Evolutionary conservation across 1,284 basidiomycete genomes (phyloP).

Genomic region (Pascua sp.): DNA sequence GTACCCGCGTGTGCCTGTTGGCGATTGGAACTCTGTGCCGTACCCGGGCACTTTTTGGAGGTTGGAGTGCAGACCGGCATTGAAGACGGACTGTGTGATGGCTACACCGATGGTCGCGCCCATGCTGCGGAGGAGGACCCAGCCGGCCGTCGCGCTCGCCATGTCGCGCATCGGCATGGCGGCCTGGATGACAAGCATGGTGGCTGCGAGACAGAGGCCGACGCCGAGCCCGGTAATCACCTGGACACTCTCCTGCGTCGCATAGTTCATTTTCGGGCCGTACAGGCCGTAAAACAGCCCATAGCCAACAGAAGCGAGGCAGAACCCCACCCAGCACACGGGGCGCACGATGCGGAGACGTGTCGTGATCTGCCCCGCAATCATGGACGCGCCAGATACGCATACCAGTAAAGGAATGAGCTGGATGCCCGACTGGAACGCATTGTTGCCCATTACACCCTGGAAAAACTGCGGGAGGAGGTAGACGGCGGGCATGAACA

Average conservation of each 20-base stretch:
- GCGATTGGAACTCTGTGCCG: conserved; percentile 32
- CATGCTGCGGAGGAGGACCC: conserved; percentile 30
- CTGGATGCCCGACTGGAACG: conserved; percentile 22
- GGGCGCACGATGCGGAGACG: conserved; percentile 35
- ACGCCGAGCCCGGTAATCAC: conserved; percentile 26
- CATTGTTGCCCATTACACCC: conserved; percentile 27
- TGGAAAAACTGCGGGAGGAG: conserved; percentile 43
- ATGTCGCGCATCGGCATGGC: conserved; percentile 47
- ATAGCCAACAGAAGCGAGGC: conserved; percentile 27
- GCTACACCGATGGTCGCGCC: conserved; percentile 30
- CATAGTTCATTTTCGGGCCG: conserved; percentile 19
- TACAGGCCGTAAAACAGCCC: conserved; percentile 29
- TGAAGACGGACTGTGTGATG: conserved; percentile 38
- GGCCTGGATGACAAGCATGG: conserved; percentile 39
- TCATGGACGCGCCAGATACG: conserved; percentile 18
- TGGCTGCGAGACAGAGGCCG: conserved; percentile 28
- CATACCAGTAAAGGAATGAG: conserved; percentile 28
- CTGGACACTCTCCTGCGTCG: conserved; percentile 25
- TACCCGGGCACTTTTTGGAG: conserved; percentile 33
- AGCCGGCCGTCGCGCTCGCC: conserved; percentile 41
- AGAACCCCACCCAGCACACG: conserved; percentile 39
- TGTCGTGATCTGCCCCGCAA: conserved; percentile 36
- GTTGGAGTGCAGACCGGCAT: conserved; percentile 30
- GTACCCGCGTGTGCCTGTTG: conserved; percentile 32
- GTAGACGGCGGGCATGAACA: conserved; percentile 32